Base-by-base conservation (phyloP, 345 rosid genomes). In the Toxicodendron radicans region DNA sequence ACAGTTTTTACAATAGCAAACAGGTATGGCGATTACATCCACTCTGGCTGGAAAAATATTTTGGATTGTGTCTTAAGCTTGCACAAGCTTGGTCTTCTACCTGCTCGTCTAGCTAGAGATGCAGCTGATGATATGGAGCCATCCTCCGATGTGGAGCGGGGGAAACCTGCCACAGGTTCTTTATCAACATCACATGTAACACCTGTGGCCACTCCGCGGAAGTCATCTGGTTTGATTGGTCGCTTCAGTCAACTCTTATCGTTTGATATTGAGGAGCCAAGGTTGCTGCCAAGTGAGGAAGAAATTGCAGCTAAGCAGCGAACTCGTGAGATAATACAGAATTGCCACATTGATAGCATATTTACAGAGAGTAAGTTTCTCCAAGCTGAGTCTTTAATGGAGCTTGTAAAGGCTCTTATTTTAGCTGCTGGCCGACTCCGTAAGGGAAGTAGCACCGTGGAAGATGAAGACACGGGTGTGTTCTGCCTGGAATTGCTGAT, bases 291-390 rank as follows among this genome's bases (percentile, higher is more conserved):
- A 58, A 81, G 84, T 10, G 88, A 84, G 75, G 88, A 91, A 84
- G 85, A 89, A 63, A 79, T 87, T 27, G 92, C 89, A 16, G 87
- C 87, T 69, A 80, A 87, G 69, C 87, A 81, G 62, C 70, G 52
- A 4, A 83, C 87, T 71, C 82, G 79, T 73, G 88, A 86, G 72
- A 84, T 89, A 58, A 86, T 89, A 69, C 84, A 83, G 75, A 81
- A 72, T 72, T 89, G 89, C 63, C 85, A 85, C 73, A 80, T 91
- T 64, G 88, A 87, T 77, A 86, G 83, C 74, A 85, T 91, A 80
- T 91, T 91, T 81, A 71, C 84, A 14, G 97, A 91, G 78, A 87
- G 93, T 80, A 91, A 91, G 75, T 91, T 91, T 80, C 87, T 89
- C 52, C 97, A 86, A 80, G 86, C 92, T 38, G 89, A 86, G 75